These are phyloP conservation scores for Magnolia changhungtana DNA, from an alignment of 164 flowering plant species.

Conservation along the genomic window DNA sequence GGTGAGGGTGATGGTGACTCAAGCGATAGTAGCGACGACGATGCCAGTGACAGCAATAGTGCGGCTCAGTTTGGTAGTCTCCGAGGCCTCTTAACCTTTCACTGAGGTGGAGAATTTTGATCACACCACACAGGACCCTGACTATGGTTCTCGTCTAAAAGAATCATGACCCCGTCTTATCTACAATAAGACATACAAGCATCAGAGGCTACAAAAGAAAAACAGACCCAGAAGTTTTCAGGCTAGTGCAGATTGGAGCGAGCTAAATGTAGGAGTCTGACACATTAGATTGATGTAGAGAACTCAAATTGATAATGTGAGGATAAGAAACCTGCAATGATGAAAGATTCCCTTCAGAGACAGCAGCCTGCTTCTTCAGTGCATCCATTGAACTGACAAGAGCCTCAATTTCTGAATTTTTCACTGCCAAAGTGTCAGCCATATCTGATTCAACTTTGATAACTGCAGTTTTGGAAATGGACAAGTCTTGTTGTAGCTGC, in stretches of 20 bases:
- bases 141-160: too few relatives aligned
- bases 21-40: too few relatives aligned
- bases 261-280: not conserved
- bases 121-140: too few relatives aligned
- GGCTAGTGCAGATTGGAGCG: not conserved
- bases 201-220: too few relatives aligned
- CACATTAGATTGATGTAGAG: not conserved
- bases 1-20: too few relatives aligned
- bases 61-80: too few relatives aligned
- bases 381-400: constrained; percentile 71
- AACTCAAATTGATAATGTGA: constrained; percentile 1
- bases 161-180: too few relatives aligned
- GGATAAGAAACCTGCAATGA: constrained; percentile 68
- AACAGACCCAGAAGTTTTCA: not conserved
- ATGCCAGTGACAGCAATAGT: too few relatives aligned
- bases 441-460: constrained; percentile 69
- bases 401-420: constrained; percentile 86
- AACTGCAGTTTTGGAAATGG: constrained; percentile 60
- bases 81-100: too few relatives aligned
- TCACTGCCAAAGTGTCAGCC: constrained; percentile 83
- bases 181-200: too few relatives aligned
- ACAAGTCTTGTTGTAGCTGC: constrained; percentile 79
- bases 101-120: too few relatives aligned
- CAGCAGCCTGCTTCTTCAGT: constrained; percentile 80
- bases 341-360: constrained; percentile 84